Conservation (phyloP, 2,329 filamentous ascomycete species). For the Elsinoe australis region DNA sequence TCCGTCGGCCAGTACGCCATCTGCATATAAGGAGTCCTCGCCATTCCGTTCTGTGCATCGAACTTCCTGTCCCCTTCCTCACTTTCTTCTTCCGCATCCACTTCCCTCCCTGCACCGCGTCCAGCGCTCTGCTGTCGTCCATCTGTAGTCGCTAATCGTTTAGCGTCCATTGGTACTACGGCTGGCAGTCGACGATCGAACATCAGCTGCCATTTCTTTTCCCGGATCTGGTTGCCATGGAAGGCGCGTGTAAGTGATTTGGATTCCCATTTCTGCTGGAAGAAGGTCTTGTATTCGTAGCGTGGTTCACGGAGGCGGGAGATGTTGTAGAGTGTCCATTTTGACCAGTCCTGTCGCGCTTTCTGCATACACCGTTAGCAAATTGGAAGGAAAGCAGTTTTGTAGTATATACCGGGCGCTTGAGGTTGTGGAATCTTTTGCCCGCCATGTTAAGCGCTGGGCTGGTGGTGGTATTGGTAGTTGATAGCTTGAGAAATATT, state of each 20-base stretch:
- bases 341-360: slow-evolving; percentile 94
- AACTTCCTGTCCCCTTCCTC: slow-evolving; percentile 20
- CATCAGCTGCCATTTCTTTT: slow-evolving; percentile 90
- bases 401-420: slow-evolving; percentile 30
- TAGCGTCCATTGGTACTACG: slow-evolving; percentile 76
- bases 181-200: slow-evolving; percentile 74
- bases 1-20: slow-evolving; percentile 93
- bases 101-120: slow-evolving; percentile 64
- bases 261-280: slow-evolving; percentile 96
- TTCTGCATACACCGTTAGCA: slow-evolving; percentile 49
- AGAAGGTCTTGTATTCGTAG: slow-evolving; percentile 59
- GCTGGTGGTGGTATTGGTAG: background rate
- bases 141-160: slow-evolving; percentile 70
- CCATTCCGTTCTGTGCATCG: slow-evolving; percentile 20
- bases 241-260: slow-evolving; percentile 79
- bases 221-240: slow-evolving; percentile 89
- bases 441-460: slow-evolving; percentile 24
- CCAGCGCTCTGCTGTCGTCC: slow-evolving; percentile 78
- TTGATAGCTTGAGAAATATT: background rate
- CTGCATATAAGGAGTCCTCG: slow-evolving; percentile 80
- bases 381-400: slow-evolving; percentile 4
- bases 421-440: slow-evolving; percentile 57
- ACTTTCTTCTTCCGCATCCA: slow-evolving; percentile 20
- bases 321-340: slow-evolving; percentile 93
- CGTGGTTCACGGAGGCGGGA: slow-evolving; percentile 45